Evolutionary conservation across 1,284 basidiomycete genomes (phyloP).

Genomic region (Malassezia vespertilionis): DNA sequence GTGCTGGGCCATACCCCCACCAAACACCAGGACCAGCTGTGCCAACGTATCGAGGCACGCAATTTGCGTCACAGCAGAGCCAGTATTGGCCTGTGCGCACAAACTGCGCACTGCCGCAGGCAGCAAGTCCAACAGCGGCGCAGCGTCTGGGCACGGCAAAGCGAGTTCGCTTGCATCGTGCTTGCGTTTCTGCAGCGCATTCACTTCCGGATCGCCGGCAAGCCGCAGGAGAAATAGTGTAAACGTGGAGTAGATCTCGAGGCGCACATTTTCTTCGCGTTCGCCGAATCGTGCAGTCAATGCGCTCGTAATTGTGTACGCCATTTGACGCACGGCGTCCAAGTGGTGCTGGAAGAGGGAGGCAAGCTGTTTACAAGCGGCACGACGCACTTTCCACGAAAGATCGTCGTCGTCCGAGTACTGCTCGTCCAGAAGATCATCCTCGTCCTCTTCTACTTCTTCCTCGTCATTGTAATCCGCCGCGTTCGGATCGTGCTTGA

Average conservation of each 20-base stretch:
- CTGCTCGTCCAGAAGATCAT: slow-evolving; percentile 54
- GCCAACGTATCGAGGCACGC: slow-evolving; percentile 9
- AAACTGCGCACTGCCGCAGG: slow-evolving; percentile 1
- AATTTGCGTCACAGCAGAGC: slow-evolving; percentile 1
- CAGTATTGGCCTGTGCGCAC: background rate
- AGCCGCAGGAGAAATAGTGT: slow-evolving; percentile 70
- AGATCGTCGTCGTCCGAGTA: slow-evolving; percentile 97
- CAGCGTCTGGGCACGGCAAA: background rate
- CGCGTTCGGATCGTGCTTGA: slow-evolving; percentile 96
- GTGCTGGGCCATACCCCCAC: background rate
- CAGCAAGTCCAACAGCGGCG: slow-evolving; percentile 1
- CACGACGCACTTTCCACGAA: slow-evolving; percentile 93
- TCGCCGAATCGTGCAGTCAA: slow-evolving; percentile 84
- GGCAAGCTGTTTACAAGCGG: slow-evolving; percentile 76
- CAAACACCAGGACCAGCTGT: background rate
- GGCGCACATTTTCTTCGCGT: slow-evolving; percentile 86
- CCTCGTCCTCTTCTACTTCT: slow-evolving; percentile 49
- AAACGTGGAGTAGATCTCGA: slow-evolving; percentile 84
- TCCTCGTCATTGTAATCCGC: slow-evolving; percentile 55
- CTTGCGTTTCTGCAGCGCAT: background rate
- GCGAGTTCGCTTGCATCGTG: background rate
- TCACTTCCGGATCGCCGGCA: background rate
- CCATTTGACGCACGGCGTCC: slow-evolving; percentile 67
- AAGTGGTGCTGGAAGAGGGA: slow-evolving; percentile 77
- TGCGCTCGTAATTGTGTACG: slow-evolving; percentile 70